Percentiles rank a stretch among this genome's conserved stretches.
Evolutionary conservation across 2,329 filamentous ascomycete species (phyloP).

Genomic region (Hysterium pulicare): DNA sequence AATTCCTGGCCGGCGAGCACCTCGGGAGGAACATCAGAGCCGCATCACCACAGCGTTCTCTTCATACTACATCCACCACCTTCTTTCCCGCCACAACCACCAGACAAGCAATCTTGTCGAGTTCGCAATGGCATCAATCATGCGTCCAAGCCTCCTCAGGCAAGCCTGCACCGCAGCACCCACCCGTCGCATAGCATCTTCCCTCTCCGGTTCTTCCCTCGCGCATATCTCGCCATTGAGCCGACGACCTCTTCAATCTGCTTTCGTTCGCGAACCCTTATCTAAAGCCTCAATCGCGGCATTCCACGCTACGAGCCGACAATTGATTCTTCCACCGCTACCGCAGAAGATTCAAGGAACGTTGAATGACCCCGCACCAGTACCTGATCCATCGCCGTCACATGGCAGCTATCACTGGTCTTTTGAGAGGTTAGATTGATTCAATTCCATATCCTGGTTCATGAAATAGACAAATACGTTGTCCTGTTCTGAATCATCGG

Average conservation of each 20-base stretch:
- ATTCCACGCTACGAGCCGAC: constrained; percentile 80
- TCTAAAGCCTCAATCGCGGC: constrained; percentile 57
- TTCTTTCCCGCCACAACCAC: neutral
- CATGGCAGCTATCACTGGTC: constrained; percentile 99
- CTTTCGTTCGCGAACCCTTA: constrained; percentile 41
- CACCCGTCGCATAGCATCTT: constrained; percentile 45
- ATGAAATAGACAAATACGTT: too few relatives aligned
- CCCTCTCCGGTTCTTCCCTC: constrained; percentile 37
- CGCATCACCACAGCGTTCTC: neutral
- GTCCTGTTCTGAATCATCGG: too few relatives aligned
- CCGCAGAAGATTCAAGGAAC: constrained; percentile 82
- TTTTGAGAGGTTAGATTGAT: constrained; percentile 66
- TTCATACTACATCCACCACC: neutral
- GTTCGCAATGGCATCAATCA: constrained; percentile 50
- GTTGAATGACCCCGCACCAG: constrained; percentile 78
- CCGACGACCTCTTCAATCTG: constrained; percentile 34
- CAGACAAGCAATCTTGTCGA: neutral
- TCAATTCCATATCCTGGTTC: constrained; percentile 3
- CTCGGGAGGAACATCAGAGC: too few relatives aligned
- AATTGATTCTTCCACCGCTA: constrained; percentile 74
- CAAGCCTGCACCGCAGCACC: constrained; percentile 43
- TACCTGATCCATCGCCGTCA: constrained; percentile 68
- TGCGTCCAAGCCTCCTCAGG: constrained; percentile 49
- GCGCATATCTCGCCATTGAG: constrained; percentile 28
- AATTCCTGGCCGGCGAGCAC: too few relatives aligned